phyloP scores from a whole-genome alignment of 495 filamentous ascomycete species.

The Sabuloglossum arenarium region DNA sequence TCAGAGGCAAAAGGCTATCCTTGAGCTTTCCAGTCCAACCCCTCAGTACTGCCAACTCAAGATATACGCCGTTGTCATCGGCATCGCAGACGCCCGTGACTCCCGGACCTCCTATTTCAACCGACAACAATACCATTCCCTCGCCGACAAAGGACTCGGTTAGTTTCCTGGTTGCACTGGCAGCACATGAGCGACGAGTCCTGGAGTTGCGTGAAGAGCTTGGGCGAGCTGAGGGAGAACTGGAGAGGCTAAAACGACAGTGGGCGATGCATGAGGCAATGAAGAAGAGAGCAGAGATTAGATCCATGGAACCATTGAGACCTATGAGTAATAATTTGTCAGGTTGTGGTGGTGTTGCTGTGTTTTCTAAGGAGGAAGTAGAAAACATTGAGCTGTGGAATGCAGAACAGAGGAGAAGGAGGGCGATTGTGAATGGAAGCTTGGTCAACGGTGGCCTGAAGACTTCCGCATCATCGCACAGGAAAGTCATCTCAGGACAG shows the following conservation, averaged over 20 bases:
- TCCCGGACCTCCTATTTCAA: constrained; percentile 1
- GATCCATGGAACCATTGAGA: constrained; percentile 32
- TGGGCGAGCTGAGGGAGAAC: constrained; percentile 52
- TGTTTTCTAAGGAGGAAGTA: constrained; percentile 9
- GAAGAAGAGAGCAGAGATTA: constrained; percentile 49
- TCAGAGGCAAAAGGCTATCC: constrained; percentile 46
- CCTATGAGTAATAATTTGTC: constrained; percentile 19
- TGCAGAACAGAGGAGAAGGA: constrained; percentile 38
- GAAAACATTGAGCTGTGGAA: constrained; percentile 19
- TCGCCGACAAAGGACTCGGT: constrained; percentile 41
- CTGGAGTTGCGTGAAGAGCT: constrained; percentile 84
- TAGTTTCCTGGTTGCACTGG: constrained; percentile 71
- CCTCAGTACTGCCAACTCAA: neutral
- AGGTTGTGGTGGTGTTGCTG: neutral
- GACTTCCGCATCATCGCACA: constrained; percentile 21
- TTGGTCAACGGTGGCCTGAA: neutral
- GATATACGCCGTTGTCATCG: constrained; percentile 7
- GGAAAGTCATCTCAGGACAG: constrained; percentile 49
- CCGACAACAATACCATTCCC: constrained; percentile 9
- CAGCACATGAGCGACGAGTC: constrained; percentile 81
- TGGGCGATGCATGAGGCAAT: constrained; percentile 59
- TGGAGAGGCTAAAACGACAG: constrained; percentile 60
- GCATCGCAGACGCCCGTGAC: constrained; percentile 3
- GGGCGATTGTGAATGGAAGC: constrained; percentile 19
- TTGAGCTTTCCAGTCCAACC: constrained; percentile 48